Conservation (phyloP, 257 asterid species). For the Handroanthus guayacan region DNA sequence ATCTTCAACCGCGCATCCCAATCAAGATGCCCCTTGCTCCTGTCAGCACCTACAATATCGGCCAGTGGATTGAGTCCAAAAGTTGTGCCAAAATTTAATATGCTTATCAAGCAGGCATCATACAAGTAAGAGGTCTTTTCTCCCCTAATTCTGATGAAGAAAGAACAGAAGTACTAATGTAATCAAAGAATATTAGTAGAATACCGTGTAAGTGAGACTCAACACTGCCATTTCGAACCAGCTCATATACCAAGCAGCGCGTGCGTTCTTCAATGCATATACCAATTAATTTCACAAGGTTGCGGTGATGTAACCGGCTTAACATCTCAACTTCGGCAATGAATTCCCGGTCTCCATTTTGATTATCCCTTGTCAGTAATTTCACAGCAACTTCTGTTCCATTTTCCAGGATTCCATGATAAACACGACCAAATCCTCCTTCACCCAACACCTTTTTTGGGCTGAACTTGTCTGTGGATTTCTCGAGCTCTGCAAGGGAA, state of each 20-base stretch:
- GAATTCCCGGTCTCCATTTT: conserved; percentile 81
- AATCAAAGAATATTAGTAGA: conserved; percentile 24
- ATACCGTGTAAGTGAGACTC: conserved; percentile 86
- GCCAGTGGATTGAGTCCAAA: background rate
- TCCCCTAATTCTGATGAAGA: background rate
- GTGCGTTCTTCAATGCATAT: conserved; percentile 70
- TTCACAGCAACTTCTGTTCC: conserved; percentile 72
- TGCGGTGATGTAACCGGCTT: conserved; percentile 82
- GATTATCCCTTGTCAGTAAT: conserved; percentile 64
- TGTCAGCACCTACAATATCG: conserved; percentile 58
- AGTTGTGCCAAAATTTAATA: background rate
- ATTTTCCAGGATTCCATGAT: conserved; percentile 68
- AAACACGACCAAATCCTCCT: conserved; percentile 79
- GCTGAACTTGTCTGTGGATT: conserved; percentile 64
- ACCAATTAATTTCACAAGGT: conserved; percentile 79
- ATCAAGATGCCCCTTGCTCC: conserved; percentile 56
- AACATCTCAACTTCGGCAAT: conserved; percentile 86
- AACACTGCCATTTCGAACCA: conserved; percentile 76
- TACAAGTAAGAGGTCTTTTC: background rate
- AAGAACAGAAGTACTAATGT: background rate
- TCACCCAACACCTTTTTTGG: conserved; percentile 60
- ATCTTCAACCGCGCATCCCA: conserved; percentile 82
- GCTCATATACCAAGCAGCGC: conserved; percentile 78
- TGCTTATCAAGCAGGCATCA: background rate
- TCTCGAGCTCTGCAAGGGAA: conserved; percentile 58